A percentile compares a stretch with the other conserved stretches of the same genome.
phyloP scores from a whole-genome alignment of 371 early-diverging fungal genomes.

The Aphelidium insulamus region DNA sequence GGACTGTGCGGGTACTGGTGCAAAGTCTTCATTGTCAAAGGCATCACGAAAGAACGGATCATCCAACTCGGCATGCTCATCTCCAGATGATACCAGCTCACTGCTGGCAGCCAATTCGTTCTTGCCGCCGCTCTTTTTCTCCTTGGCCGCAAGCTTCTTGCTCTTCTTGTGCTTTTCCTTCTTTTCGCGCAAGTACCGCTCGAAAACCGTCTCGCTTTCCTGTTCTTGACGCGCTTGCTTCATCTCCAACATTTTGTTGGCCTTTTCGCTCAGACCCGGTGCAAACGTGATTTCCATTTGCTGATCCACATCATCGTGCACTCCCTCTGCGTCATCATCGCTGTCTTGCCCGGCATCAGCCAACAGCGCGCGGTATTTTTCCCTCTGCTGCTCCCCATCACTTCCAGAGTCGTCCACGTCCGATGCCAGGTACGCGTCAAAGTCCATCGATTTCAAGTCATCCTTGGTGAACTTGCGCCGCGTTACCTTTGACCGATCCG shows the following conservation, averaged over 20 bases:
- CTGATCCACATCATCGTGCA: conserved; percentile 25
- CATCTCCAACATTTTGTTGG: conserved; percentile 25
- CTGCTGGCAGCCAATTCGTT: not conserved
- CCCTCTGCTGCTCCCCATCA: conserved; percentile 8
- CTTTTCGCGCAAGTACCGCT: conserved; percentile 56
- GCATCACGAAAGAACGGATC: conserved; percentile 4
- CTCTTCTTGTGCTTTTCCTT: conserved; percentile 33
- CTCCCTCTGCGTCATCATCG: conserved; percentile 11
- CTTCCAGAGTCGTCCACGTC: conserved; percentile 6
- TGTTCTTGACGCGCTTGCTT: conserved; percentile 16
- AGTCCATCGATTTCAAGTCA: conserved; percentile 76
- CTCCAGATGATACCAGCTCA: not conserved
- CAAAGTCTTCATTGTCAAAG: conserved; percentile 1
- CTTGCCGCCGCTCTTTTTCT: not conserved
- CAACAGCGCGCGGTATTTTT: conserved; percentile 42
- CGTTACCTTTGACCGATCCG: conserved; percentile 50
- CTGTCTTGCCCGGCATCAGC: conserved; percentile 17
- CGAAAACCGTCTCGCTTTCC: conserved; percentile 58
- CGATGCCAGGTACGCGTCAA: conserved; percentile 67
- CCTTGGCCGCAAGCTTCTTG: conserved; percentile 2
- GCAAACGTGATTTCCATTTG: conserved; percentile 93
- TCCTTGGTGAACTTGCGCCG: conserved; percentile 61
- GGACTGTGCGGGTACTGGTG: too few species aligned
- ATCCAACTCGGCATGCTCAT: conserved; percentile 1
- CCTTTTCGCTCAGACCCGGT: conserved; percentile 64